Evolutionary conservation across 192 early-diverging fungal species (phyloP), one percentile per base, ranked within the genome.

Genomic region (Coemansia sp.): DNA sequence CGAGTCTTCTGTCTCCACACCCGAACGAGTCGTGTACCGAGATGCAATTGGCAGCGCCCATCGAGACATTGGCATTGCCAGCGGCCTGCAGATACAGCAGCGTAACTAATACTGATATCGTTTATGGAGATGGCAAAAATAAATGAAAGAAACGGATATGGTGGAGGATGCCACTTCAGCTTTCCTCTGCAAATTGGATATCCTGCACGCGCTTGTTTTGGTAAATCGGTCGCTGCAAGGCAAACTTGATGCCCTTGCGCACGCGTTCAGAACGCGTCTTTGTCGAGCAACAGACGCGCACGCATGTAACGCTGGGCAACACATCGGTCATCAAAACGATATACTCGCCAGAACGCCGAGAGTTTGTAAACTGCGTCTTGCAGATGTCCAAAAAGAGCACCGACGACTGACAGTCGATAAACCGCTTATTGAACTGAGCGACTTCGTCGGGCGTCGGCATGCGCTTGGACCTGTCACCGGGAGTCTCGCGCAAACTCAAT

Each of bases 311-410:
- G 35, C 59, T 62, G 17, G 37, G 22, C 14, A 73, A 35, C 17
- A 73, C 65, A 40, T 60, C 58, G 12, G 43, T 25, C n/a, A 73
- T 47, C 47, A 73, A 49, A 37, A 73, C 59, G 35, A 73, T 45
- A 22, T 37, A 62, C 63, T 73, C 70, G 2, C 27, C 70, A 4
- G 64, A 46, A 11, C 58, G 57, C 22, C 70, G 63, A 31, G 12
- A 31, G 40, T 40, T 65, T 0, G 15, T 12, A 49, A 67, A 73
- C 11, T 29, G 8, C 1, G 31, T 35, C 9, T 19, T 47, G 36
- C 22, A 10, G 17, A 73, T 67, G 20, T 60, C 37, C 38, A 73
- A 31, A 3, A 59, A 38, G 10, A 35, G 15, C n/a, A 60, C 42
- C 24, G 70, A 59, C 0, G 64, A 54, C 19, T 19, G 31, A 8